Conservation (phyloP, 495 filamentous ascomycete species). For the Lentithecium fluviatile region DNA sequence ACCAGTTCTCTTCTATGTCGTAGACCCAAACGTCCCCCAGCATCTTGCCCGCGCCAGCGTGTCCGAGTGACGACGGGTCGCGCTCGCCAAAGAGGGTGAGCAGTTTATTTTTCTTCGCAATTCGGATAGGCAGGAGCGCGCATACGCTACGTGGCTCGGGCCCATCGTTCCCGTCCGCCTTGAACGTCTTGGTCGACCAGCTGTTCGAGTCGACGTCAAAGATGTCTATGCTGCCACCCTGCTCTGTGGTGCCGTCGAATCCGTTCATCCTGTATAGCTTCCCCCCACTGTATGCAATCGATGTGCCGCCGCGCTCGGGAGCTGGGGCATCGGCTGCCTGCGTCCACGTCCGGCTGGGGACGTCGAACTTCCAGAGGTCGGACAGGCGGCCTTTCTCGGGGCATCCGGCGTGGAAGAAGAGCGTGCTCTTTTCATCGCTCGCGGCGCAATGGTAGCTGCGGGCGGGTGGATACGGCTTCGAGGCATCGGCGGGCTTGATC, state of each 20-base stretch:
- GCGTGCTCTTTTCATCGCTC: slow-evolving; percentile 50
- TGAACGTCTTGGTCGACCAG: slow-evolving; percentile 50
- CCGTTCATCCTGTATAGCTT: slow-evolving; percentile 72
- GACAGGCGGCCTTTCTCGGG: slow-evolving; percentile 55
- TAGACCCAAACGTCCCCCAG: slow-evolving; percentile 73
- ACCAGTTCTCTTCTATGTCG: slow-evolving; percentile 56
- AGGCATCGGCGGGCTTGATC: slow-evolving; percentile 32
- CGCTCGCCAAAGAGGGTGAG: slow-evolving; percentile 68
- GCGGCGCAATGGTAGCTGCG: slow-evolving; percentile 53
- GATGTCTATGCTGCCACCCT: slow-evolving; percentile 65
- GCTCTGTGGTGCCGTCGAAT: slow-evolving; percentile 63
- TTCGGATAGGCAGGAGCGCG: slow-evolving; percentile 47
- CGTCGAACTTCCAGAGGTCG: slow-evolving; percentile 73
- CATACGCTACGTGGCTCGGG: slow-evolving; percentile 51
- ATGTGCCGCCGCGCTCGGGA: slow-evolving; percentile 60
- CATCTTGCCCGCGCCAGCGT: slow-evolving; percentile 68
- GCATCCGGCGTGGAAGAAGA: slow-evolving; percentile 74
- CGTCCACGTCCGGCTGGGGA: slow-evolving; percentile 59
- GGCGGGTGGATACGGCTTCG: slow-evolving; percentile 41
- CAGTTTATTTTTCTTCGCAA: slow-evolving; percentile 58
- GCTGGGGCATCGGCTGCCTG: slow-evolving; percentile 61
- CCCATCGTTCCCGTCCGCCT: slow-evolving; percentile 47
- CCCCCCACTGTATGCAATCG: slow-evolving; percentile 56
- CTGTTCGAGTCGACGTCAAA: slow-evolving; percentile 41
- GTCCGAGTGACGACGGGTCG: slow-evolving; percentile 59